Percentiles rank a stretch among this genome's conserved stretches.
Conservation (phyloP, 2,329 filamentous ascomycete species). For the Colletotrichum cordylinicola region DNA sequence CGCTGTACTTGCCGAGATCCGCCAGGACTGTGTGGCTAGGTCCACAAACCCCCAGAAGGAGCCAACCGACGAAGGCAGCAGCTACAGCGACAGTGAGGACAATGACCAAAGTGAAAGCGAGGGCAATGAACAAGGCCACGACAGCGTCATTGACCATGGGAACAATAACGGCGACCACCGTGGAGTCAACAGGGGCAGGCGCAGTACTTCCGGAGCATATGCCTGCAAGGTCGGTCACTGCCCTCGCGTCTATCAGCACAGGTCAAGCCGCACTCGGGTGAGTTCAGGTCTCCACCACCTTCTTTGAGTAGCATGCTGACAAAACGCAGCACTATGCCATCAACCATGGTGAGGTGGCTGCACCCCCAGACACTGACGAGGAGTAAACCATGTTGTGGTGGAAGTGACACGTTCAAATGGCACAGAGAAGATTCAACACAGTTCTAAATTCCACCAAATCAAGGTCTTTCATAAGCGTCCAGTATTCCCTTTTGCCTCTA, state of each 20-base stretch:
- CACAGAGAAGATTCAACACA: not conserved
- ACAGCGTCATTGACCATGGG: not conserved
- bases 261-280: not conserved
- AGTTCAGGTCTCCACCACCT: not conserved
- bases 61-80: not conserved
- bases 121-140: not conserved
- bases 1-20: not conserved
- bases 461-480: not conserved
- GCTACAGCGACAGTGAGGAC: not conserved
- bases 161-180: not conserved
- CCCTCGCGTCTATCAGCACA: not conserved
- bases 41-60: not conserved
- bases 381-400: not conserved
- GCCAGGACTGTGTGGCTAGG: not conserved
- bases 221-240: not conserved
- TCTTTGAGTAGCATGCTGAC: not conserved
- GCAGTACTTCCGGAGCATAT: not conserved
- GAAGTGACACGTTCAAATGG: not conserved
- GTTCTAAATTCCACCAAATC: not conserved
- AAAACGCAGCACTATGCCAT: not conserved
- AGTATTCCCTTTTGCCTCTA: not conserved
- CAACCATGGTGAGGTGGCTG: not conserved
- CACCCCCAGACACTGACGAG: not conserved
- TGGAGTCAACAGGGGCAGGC: not conserved
- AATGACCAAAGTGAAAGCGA: not conserved